Evolutionary conservation across 1,284 basidiomycete genomes (phyloP).

Genomic region (Binderoboletus segoi): DNA sequence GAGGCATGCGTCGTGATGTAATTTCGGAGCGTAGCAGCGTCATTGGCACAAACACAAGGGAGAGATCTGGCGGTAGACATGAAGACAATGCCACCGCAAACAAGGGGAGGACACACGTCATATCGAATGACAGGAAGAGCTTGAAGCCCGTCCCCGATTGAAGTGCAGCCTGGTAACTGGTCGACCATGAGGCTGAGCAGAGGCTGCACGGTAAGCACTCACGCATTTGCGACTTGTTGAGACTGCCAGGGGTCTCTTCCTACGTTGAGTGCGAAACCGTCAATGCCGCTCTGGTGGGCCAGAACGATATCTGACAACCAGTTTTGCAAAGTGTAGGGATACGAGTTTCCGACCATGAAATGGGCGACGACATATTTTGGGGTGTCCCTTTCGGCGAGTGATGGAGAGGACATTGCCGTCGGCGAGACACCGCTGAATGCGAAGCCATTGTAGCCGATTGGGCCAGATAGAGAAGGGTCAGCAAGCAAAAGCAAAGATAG

Average conservation of each 20-base stretch:
- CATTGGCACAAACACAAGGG: conserved; percentile 55
- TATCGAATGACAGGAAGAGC: conserved; percentile 80
- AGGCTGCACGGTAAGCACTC: conserved; percentile 31
- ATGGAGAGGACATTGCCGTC: conserved; percentile 1
- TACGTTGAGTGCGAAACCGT: conserved; percentile 69
- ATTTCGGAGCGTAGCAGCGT: conserved; percentile 58
- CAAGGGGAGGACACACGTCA: conserved; percentile 53
- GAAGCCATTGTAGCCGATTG: conserved; percentile 12
- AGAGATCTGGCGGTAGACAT: conserved; percentile 44
- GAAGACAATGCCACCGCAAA: background rate
- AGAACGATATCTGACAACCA: conserved; percentile 61
- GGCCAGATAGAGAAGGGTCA: conserved; percentile 12
- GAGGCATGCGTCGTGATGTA: conserved; percentile 59
- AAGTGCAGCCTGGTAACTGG: conserved; percentile 54
- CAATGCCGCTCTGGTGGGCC: conserved; percentile 61
- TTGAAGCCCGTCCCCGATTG: conserved; percentile 65
- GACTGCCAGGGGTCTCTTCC: conserved; percentile 70
- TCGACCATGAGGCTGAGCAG: conserved; percentile 3
- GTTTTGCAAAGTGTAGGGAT: conserved; percentile 58
- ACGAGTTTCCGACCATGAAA: conserved; percentile 70
- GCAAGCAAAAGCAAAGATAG: conserved; percentile 13
- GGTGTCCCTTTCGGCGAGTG: conserved; percentile 16
- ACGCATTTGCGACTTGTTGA: conserved; percentile 67
- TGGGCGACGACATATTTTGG: conserved; percentile 65
- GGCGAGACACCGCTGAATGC: too few relatives aligned